Evolutionary conservation across 306 rosid species (phyloP).

Genomic region (Crotalaria pallida): DNA sequence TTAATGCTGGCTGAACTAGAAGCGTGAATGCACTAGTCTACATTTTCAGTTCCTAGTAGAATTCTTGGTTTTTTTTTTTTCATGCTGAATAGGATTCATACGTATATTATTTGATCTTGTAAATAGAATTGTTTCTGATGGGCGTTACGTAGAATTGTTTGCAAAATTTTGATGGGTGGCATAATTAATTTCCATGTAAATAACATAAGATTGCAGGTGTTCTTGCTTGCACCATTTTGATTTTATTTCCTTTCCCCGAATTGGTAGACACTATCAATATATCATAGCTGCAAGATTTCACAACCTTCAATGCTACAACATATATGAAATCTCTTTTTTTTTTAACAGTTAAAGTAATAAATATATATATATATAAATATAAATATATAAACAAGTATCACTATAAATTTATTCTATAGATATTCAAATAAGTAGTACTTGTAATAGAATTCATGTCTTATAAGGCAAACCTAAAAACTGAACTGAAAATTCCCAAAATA

Average conservation of each 20-base stretch:
- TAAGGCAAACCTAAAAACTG: too few relatives aligned
- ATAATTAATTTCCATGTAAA: constrained; percentile 20
- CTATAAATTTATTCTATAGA: too few relatives aligned
- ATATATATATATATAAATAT: too few relatives aligned
- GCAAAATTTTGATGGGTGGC: neutral
- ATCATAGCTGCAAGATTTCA: too few relatives aligned
- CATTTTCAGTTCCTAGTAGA: neutral
- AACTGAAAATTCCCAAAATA: too few relatives aligned
- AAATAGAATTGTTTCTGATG: neutral
- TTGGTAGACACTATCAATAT: too few relatives aligned
- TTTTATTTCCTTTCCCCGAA: neutral
- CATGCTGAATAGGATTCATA: neutral
- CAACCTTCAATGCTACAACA: too few relatives aligned
- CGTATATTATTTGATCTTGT: neutral
- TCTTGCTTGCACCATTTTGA: neutral
- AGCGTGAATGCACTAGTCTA: neutral
- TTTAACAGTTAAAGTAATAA: too few relatives aligned
- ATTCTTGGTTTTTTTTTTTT: neutral
- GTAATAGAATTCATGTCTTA: too few relatives aligned
- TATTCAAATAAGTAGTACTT: too few relatives aligned
- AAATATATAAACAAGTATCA: too few relatives aligned
- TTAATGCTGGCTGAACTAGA: neutral
- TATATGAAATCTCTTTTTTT: too few relatives aligned
- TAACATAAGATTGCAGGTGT: neutral
- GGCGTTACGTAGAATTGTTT: neutral